phyloP scores from a whole-genome alignment of 2,329 filamentous ascomycete genomes.

The Chalaropsis thielavioides region DNA sequence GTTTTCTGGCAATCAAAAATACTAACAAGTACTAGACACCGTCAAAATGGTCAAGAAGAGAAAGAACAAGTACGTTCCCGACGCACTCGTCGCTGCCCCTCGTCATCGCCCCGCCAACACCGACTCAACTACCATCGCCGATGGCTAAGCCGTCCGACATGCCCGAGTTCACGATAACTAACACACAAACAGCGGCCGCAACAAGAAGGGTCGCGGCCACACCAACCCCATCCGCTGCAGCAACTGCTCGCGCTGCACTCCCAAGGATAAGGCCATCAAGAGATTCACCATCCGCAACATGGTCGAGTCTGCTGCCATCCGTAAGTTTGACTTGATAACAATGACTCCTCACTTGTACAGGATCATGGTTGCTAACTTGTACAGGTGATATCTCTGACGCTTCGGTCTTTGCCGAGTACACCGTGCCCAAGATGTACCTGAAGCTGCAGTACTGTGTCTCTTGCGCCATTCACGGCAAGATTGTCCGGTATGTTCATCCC shows the following conservation, averaged over 20 bases:
- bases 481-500: conserved; percentile 83
- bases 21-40: conserved; percentile 35
- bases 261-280: conserved; percentile 99
- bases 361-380: conserved; percentile 2
- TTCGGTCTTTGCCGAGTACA: conserved; percentile 98
- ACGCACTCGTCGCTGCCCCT: background rate
- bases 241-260: conserved; percentile 69
- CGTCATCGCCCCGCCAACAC: background rate
- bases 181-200: conserved; percentile 58
- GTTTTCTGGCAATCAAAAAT: conserved; percentile 16
- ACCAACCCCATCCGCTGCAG: conserved; percentile 90
- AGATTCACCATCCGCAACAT: conserved; percentile 99
- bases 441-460: conserved; percentile 99
- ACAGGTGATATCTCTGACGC: conserved; percentile 99
- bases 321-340: conserved; percentile 46
- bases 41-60: conserved; percentile 59
- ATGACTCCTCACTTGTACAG: background rate
- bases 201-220: conserved; percentile 99
- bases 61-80: conserved; percentile 46
- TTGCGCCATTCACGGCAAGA: conserved; percentile 99
- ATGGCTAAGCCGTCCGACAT: conserved; percentile 17
- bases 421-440: conserved; percentile 99
- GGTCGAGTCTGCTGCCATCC: conserved; percentile 98
- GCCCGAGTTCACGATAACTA: background rate
- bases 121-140: background rate